Evolutionary conservation across 148 eudicot genomes (phyloP).

Genomic region (Cornus florida): DNA sequence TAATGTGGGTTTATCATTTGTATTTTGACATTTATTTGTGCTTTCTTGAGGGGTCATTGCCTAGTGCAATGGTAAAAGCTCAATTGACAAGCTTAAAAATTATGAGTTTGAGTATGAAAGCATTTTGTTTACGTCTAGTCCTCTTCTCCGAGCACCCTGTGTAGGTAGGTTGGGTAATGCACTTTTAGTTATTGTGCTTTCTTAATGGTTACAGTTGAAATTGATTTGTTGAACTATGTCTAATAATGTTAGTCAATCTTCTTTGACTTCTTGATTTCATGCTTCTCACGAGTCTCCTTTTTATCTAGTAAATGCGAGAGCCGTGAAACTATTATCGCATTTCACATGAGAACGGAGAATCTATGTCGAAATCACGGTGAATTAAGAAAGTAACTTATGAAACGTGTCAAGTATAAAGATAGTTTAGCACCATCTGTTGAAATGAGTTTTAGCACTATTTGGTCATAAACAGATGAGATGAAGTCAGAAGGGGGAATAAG

Average conservation of each 20-base stretch:
- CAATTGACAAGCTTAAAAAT: no score
- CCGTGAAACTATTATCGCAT: no score
- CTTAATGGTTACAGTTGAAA: background rate
- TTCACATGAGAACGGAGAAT: background rate
- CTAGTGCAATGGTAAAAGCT: no score
- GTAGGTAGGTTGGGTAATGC: no score
- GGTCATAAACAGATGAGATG: background rate
- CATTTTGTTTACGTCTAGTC: no score
- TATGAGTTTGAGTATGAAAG: no score
- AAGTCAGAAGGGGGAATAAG: no score
- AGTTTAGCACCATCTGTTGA: background rate
- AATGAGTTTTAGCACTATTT: background rate
- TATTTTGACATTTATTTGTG: background rate
- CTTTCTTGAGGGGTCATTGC: background rate
- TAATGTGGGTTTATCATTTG: constrained; percentile 2
- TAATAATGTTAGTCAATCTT: background rate
- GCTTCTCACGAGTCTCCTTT: background rate
- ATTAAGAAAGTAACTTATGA: background rate
- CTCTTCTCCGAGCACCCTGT: no score
- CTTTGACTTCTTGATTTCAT: background rate
- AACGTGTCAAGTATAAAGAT: no score
- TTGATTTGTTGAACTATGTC: background rate
- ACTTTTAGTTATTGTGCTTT: background rate
- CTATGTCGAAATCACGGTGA: background rate
- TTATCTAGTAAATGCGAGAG: background rate